Evolutionary conservation across 2,329 filamentous ascomycete species (phyloP), one percentile per base, ranked within the genome.

Genomic region (Metarhizium album): DNA sequence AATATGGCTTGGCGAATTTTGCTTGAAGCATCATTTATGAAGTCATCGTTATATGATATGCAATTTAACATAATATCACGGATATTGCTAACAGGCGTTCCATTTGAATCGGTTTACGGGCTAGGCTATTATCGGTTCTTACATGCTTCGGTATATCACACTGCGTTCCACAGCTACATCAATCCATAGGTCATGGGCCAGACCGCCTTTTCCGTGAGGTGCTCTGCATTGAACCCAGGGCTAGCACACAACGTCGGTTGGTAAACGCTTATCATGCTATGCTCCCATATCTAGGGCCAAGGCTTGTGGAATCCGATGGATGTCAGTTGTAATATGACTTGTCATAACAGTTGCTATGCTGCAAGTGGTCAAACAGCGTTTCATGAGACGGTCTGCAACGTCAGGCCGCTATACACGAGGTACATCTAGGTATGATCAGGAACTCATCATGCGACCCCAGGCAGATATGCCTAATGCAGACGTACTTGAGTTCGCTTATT

Each of bases 101-200:
- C n/a, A n/a, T n/a, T 29, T 29, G 7, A 11, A 11, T 29, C 27
- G 27, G 11, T 29, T 29, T 29, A 29, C 11, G 27, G 11, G 27
- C 27, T 9, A 29, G 27, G 11, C 27, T 8, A 29, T 6, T 29
- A 40, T 40, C 13, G 18, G 37, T 11, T 3, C 37, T 20, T 20
- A 86, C 22, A 24, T 51, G 43, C 33, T 13, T 8, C 14, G 11
- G 14, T 8, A 16, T 13, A 14, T 8, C 16, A 14, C 33, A 35
- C 11, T 35, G 14, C 33, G 11, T 8, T 16, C 16, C 14, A 8
- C 33, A 35, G 27, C 27, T 9, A 35, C 33, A 16, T 35, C 9
- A 8, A 35, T 8, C 4, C 13, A 29, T 9, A 22, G 20, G n/a
- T 9, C 45, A 31, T 37, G 29, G 13, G 4, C 18, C 27, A 37